These are phyloP conservation scores for Solanum peruvianum DNA, from an alignment of 257 asterid genomes.

Conservation along the genomic window DNA sequence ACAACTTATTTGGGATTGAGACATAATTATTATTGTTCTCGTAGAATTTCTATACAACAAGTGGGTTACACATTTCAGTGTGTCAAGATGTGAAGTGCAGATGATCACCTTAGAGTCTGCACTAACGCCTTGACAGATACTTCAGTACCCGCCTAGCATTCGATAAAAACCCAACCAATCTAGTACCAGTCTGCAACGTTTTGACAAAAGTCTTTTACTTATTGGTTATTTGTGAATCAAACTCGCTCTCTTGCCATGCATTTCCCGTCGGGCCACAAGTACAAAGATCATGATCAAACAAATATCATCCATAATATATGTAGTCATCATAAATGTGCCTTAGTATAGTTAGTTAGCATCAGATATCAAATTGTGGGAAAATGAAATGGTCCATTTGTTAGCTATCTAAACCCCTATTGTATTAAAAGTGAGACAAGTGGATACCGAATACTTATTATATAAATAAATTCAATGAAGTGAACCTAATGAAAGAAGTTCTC, in stretches of 20 bases:
- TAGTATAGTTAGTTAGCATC: not conserved
- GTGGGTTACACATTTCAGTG: not conserved
- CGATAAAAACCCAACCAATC: no score
- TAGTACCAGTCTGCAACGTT: not conserved
- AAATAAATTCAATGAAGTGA: not conserved
- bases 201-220: not conserved
- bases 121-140: not conserved
- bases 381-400: not conserved
- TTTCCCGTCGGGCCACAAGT: not conserved
- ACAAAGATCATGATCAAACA: not conserved
- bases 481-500: not conserved
- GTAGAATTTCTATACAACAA: not conserved
- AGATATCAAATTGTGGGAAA: not conserved
- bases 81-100: not conserved
- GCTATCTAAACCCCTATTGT: not conserved
- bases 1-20: not conserved
- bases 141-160: not conserved
- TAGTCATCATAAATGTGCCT: not conserved
- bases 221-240: not conserved
- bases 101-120: not conserved
- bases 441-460: not conserved
- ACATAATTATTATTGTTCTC: not conserved
- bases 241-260: not conserved
- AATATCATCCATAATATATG: not conserved
- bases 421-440: not conserved